Conservation (phyloP, 495 filamentous ascomycete genomes). For the Geopyxis carbonaria region DNA sequence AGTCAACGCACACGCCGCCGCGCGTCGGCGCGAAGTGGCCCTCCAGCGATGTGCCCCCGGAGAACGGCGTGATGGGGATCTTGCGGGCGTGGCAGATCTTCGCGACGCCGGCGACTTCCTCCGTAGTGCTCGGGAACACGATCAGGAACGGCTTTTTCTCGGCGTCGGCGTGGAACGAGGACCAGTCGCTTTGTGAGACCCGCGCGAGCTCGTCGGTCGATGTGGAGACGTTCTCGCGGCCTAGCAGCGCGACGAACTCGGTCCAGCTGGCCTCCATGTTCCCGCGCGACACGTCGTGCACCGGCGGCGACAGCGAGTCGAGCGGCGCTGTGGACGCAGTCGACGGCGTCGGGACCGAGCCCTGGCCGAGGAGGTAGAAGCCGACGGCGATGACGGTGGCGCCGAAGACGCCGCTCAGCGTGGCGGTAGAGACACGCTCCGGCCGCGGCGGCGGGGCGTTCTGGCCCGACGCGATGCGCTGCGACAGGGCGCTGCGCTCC, state of each 20-base stretch:
- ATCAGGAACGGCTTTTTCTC: slow-evolving; percentile 39
- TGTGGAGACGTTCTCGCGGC: slow-evolving; percentile 71
- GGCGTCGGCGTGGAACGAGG: slow-evolving; percentile 40
- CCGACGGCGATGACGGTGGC: slow-evolving; percentile 42
- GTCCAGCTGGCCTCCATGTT: slow-evolving; percentile 89
- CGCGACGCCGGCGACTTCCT: slow-evolving; percentile 55
- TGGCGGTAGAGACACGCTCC: slow-evolving; percentile 20
- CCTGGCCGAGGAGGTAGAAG: slow-evolving; percentile 56
- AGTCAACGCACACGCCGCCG: slow-evolving; percentile 64
- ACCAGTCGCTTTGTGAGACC: slow-evolving; percentile 81
- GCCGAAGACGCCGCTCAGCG: slow-evolving; percentile 35
- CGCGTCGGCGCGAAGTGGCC: slow-evolving; percentile 61
- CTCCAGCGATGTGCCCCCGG: slow-evolving; percentile 63
- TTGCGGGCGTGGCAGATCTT: slow-evolving; percentile 51
- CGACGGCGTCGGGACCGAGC: slow-evolving; percentile 40
- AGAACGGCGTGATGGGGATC: slow-evolving; percentile 53
- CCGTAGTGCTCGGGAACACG: slow-evolving; percentile 47
- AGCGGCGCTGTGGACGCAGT: slow-evolving; percentile 60
- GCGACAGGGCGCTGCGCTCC: slow-evolving; percentile 53
- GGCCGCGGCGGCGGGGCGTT: slow-evolving; percentile 45
- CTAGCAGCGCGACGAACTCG: slow-evolving; percentile 73
- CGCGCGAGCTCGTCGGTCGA: slow-evolving; percentile 42
- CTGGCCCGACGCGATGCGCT: slow-evolving; percentile 56
- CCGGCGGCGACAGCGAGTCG: slow-evolving; percentile 37
- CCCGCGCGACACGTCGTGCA: slow-evolving; percentile 50